Conservation (phyloP, 148 eudicot species). For the Vaccinium darrowii region DNA sequence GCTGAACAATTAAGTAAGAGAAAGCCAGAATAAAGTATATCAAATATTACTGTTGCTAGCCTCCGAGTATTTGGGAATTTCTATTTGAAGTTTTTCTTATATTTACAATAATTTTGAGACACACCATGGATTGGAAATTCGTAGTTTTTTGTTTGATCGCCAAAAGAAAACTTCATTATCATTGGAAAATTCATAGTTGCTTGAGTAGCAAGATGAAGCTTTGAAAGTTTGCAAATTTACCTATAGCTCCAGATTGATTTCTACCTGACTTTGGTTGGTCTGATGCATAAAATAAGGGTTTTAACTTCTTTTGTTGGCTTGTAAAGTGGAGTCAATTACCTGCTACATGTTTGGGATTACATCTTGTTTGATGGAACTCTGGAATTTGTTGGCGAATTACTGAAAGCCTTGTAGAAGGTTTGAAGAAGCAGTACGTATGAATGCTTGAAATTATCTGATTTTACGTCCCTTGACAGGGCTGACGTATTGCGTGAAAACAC, state of each 20-base stretch:
- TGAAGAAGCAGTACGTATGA: not conserved
- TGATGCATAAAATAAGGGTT: not conserved
- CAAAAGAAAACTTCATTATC: too few species aligned
- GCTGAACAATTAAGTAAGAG: not conserved
- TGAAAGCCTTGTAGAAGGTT: not conserved
- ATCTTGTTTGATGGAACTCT: not conserved
- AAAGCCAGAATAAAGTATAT: not conserved
- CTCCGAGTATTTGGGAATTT: not conserved
- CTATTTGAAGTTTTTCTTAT: not conserved
- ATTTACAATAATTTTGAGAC: not conserved
- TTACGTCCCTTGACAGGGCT: conserved; percentile 58
- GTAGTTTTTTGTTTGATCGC: too few species aligned
- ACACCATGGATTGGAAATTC: not conserved
- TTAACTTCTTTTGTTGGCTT: not conserved
- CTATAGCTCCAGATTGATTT: not conserved
- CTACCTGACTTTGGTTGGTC: not conserved
- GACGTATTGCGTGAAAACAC: conserved; percentile 97
- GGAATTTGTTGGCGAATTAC: not conserved
- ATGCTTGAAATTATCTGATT: not conserved
- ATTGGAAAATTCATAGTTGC: not conserved
- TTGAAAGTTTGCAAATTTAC: not conserved
- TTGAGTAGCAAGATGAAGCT: not conserved
- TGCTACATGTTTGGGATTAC: not conserved
- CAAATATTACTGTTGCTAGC: not conserved
- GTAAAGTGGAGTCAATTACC: not conserved